These are phyloP conservation scores for Allium sativum DNA, from an alignment of 106 monocot genomes.

Conservation along the genomic window DNA sequence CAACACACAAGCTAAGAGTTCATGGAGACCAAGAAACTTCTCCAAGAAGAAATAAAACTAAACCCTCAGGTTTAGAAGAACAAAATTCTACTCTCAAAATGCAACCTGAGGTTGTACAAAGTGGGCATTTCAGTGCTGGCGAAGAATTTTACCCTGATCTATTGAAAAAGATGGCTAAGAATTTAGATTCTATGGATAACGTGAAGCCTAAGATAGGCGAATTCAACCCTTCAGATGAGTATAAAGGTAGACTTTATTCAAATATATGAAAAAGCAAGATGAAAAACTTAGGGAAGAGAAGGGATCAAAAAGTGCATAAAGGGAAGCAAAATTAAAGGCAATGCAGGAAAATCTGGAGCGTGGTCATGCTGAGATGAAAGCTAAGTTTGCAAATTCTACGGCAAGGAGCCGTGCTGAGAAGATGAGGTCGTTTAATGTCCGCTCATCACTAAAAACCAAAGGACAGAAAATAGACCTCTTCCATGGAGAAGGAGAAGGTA, in stretches of 20 bases:
- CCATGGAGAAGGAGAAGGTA: constrained; percentile 22
- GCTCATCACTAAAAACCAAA: constrained; percentile 18
- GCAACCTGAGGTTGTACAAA: constrained; percentile 2
- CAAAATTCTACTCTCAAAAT: constrained; percentile 18
- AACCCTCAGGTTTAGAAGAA: constrained; percentile 15
- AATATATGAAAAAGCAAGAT: constrained; percentile 72
- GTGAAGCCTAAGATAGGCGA: constrained; percentile 16
- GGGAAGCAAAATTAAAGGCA: constrained; percentile 72
- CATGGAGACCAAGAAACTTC: constrained; percentile 34
- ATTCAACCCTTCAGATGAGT: constrained; percentile 29
- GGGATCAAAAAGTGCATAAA: constrained; percentile 40
- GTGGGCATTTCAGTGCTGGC: constrained; percentile 13
- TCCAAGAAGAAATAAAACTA: constrained; percentile 42
- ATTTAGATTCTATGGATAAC: constrained; percentile 11
- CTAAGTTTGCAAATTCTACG: constrained; percentile 29
- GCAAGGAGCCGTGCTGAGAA: constrained; percentile 22
- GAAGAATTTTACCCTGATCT: constrained; percentile 31
- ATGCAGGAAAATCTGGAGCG: constrained; percentile 74
- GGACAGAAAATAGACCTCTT: constrained; percentile 19
- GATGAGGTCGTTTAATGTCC: constrained; percentile 25
- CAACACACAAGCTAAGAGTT: constrained; percentile 68
- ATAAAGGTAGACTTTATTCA: constrained; percentile 69
- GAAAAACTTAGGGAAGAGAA: constrained; percentile 67
- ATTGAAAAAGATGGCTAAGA: constrained; percentile 35
- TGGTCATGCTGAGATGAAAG: constrained; percentile 60